Evolutionary conservation across 2,329 filamentous ascomycete species (phyloP), one percentile per base, ranked within the genome.

Genomic region (Lomentospora prolificans): DNA sequence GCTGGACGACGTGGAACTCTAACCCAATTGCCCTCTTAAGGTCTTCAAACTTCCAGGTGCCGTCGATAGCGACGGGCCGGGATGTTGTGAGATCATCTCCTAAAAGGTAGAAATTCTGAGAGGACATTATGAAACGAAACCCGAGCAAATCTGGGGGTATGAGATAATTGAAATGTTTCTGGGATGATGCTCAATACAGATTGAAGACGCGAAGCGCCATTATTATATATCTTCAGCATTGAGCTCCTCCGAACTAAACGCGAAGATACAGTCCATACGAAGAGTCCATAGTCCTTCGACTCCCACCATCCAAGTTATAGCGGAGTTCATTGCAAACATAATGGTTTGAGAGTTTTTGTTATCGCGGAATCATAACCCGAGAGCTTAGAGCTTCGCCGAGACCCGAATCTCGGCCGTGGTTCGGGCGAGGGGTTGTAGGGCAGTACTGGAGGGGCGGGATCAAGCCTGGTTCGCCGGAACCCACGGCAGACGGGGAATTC

Each of bases 1-100:
- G 62, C 6, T 73, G 67, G 41, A 75, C 72, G 55, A 75, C 69
- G 51, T 70, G 68, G 60, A 75, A 76, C 48, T 73, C 64, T 9
- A 71, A 68, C 3, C 72, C 72, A 14, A 73, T 63, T 12, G 72
- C 59, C 48, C 73, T 65, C 28, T 67, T 67, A 1, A 75, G 66
- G 14, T 65, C 67, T 27, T 72, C 67, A 24, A 68, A 63, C 41
- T 72, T 67, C n/a, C 63, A 56, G 2, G 65, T 62, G 4, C 63
- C 48, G n/a, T 67, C 62, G 3, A 75, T 51, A 6, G 72, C 70
- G 41, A 76, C 66, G 5, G 69, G 66, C 55, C 58, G 65, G n/a
- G 67, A 65, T 10, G 63, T 66, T 8, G 67, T 67, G 46, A 65
- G 60, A 57, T 67, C 64, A 53, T 76, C 71, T 14, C 74, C 73